Conservation (phyloP, 768 basidiomycete species). For the Boletus coccyginus region DNA sequence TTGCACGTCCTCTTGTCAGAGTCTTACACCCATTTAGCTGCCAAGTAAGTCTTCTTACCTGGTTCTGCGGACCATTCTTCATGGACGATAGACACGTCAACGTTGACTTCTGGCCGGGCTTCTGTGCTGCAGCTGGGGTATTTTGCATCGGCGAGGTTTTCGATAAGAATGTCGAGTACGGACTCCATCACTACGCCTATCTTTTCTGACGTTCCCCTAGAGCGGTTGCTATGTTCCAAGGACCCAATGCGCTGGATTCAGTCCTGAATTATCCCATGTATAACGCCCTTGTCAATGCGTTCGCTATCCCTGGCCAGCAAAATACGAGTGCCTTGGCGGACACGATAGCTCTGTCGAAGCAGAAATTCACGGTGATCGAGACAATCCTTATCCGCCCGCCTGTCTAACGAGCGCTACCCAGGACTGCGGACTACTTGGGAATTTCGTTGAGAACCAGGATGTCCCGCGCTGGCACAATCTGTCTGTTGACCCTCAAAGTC, state of each 20-base stretch:
- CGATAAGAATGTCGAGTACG: constrained; percentile 49
- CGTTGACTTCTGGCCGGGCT: constrained; percentile 71
- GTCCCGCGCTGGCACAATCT: constrained; percentile 69
- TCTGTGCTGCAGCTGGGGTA: constrained; percentile 72
- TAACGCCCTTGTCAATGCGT: constrained; percentile 57
- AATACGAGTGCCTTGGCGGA: constrained; percentile 59
- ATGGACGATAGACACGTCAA: constrained; percentile 55
- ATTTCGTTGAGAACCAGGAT: constrained; percentile 81
- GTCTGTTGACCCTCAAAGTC: constrained; percentile 68
- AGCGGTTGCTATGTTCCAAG: constrained; percentile 57
- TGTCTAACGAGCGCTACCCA: constrained; percentile 3
- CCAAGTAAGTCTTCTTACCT: constrained; percentile 27
- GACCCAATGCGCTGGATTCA: constrained; percentile 58
- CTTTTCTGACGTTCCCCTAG: constrained; percentile 35
- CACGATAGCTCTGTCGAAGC: constrained; percentile 51
- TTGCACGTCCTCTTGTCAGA: neutral
- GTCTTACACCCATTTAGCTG: constrained; percentile 20
- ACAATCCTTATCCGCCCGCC: neutral
- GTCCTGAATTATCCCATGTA: constrained; percentile 75
- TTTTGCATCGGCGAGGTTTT: constrained; percentile 87
- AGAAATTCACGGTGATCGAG: constrained; percentile 43
- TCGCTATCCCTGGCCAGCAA: constrained; percentile 64
- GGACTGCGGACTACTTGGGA: constrained; percentile 49
- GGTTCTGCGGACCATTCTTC: neutral
- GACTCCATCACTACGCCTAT: neutral